Evolutionary conservation across 1,284 basidiomycete species (phyloP), one percentile per base, ranked within the genome.

Genomic region (Pseudozyma hubeiensis): DNA sequence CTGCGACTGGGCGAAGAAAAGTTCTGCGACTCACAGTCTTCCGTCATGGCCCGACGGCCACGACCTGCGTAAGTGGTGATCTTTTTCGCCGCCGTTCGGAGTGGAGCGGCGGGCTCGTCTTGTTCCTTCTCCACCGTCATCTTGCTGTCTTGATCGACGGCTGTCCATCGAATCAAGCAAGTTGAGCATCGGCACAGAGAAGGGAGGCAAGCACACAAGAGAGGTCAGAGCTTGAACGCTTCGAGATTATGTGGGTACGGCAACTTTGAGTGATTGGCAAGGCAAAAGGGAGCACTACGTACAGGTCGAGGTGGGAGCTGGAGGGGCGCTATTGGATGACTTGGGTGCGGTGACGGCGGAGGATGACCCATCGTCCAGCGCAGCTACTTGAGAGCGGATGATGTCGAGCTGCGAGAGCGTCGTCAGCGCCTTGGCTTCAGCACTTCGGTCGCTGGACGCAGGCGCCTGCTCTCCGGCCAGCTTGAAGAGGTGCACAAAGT

Each of bases 401-500:
- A 80, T 72, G 24, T 76, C 68, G 35, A 77, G 77, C 56, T 77
- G 78, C 35, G 75, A 74, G 7, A 64, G 58, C 16, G 67, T 60
- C 2, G 57, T 61, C 11, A 62, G 60, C 14, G 59, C 53, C 43
- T 71, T 75, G 43, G 64, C 55, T 31, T 62, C 43, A 13, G 58
- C 59, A 24, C 54, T 53, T 7, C 54, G 63, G 54, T 71, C 67
- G 64, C 63, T 63, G 4, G 53, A 48, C 6, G 41, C 31, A n/a
- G 72, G 50, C 13, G 24, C 8, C 33, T 43, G 35, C 14, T 57
- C 45, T 29, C 50, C n/a, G 24, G 75, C 65, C 47, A 77, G 57
- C 56, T 75, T 62, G 64, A 82, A 68, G 46, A 84, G 75, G 50
- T 74, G 72, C 14, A 74, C 80, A 73, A 84, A 83, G 60, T 84